Evolutionary conservation across 2,329 filamentous ascomycete genomes (phyloP), one percentile per base, ranked within the genome.

Genomic region (Dothiorella sarmentorum): DNA sequence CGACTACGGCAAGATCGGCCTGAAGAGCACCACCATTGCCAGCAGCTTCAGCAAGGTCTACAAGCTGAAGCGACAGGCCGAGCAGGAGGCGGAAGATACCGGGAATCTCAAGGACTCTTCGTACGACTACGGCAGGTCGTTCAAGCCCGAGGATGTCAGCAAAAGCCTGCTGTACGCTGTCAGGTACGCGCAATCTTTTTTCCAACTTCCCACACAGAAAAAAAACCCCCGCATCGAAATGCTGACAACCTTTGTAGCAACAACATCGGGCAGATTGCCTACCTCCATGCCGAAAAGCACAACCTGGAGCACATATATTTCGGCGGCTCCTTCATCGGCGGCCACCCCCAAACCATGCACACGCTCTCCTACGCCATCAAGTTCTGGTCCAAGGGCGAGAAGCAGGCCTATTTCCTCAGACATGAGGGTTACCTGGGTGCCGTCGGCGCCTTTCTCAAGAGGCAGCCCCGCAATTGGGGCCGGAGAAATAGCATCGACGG

Each of bases 41-140:
- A 95, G 89, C 66, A 96, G 90, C 1, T 97, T 99, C 70, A 94
- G 94, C 59, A 97, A 97, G 71, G 93, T 99, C 9, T 95, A 97
- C 71, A 89, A 90, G 63, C 88, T 93, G 82, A 96, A 96, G 78
- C 84, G 87, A 60, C 85, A 91, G 65, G 91, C 90, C 6, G 93
- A 96, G 71, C 78, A 80, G 35, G 83, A 86, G 47, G 90, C 90
- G 4, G 90, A 94, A 73, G 89, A 93, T 66, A 82, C 82, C 62
- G 80, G 80, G 60, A 80, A 82, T 60, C 63, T 70, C 27, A 75
- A 76, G 49, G 69, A 37, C 64, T 66, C 0, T 64, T 64, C 9
- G 68, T 70, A 60, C 61, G 73, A 40, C 58, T 68, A 62, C 64
- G 72, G 72, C 17, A 70, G 77, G 3, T 80, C 82, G 60, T 97